Conservation (phyloP, 2,329 filamentous ascomycete species). For the Paracoccidioides lutzii region DNA sequence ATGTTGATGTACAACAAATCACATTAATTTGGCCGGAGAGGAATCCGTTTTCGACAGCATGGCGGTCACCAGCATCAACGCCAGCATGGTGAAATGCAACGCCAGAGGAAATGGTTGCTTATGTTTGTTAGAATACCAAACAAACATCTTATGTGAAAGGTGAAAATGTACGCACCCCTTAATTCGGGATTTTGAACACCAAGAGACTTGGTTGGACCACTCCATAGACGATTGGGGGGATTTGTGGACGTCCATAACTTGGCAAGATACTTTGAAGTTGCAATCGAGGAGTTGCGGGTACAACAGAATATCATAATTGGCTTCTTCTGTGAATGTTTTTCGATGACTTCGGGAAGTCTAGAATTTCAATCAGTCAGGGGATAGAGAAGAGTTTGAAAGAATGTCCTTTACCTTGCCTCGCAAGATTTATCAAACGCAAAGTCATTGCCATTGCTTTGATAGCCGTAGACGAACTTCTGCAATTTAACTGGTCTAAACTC, state of each 20-base stretch:
- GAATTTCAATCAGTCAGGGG: slow-evolving; percentile 1
- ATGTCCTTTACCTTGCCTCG: slow-evolving; percentile 38
- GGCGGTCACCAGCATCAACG: slow-evolving; percentile 51
- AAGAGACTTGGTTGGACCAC: slow-evolving; percentile 40
- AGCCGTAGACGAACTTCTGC: slow-evolving; percentile 64
- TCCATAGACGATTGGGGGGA: slow-evolving; percentile 49
- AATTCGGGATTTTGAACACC: slow-evolving; percentile 48
- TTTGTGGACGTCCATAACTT: slow-evolving; percentile 48
- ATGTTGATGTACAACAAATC: slow-evolving; percentile 76
- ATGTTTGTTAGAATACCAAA: slow-evolving; percentile 8
- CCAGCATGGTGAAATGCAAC: slow-evolving; percentile 78
- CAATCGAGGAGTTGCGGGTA: slow-evolving; percentile 56
- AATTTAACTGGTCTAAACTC: slow-evolving; percentile 67
- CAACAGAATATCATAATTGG: slow-evolving; percentile 76
- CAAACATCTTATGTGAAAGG: not conserved
- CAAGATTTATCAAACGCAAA: slow-evolving; percentile 64
- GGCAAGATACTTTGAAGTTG: slow-evolving; percentile 54
- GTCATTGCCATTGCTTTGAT: slow-evolving; percentile 51
- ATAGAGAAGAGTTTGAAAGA: slow-evolving; percentile 9
- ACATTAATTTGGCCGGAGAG: slow-evolving; percentile 59
- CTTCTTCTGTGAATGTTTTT: slow-evolving; percentile 54
- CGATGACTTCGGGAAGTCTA: slow-evolving; percentile 54
- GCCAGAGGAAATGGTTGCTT: slow-evolving; percentile 41
- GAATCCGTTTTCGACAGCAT: slow-evolving; percentile 54
- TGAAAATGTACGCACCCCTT: slow-evolving; percentile 31